phyloP scores from a whole-genome alignment of 2,329 filamentous ascomycete genomes.

The Amauroascus verrucosus region DNA sequence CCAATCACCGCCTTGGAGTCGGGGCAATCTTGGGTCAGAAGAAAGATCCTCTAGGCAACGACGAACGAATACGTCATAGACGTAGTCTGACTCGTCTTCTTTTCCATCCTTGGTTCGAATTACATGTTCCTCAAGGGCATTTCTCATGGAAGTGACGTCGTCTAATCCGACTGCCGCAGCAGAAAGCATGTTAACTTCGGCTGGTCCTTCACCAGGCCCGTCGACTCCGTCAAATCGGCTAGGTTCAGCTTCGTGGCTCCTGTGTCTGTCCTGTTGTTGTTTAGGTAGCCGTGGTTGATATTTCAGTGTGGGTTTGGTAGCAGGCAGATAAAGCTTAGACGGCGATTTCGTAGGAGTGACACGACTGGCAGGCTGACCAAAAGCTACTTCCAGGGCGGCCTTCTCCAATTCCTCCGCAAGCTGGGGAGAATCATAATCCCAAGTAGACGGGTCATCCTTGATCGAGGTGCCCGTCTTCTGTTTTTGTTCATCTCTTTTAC shows the following conservation, averaged over 20 bases:
- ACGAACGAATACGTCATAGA: constrained; percentile 53
- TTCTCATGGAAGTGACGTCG: constrained; percentile 2
- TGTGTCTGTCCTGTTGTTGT: constrained; percentile 1
- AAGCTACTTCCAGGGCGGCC: constrained; percentile 35
- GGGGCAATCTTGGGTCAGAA: constrained; percentile 8
- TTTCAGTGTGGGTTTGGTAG: constrained; percentile 26
- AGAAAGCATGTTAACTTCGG: neutral
- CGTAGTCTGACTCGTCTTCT: constrained; percentile 43
- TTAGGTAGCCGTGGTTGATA: constrained; percentile 29
- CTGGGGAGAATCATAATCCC: constrained; percentile 35
- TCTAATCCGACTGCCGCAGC: neutral
- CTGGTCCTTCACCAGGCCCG: neutral
- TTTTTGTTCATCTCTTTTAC: constrained; percentile 9
- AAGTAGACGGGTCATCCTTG: constrained; percentile 29
- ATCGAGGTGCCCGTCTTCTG: constrained; percentile 28
- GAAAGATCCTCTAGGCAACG: constrained; percentile 30
- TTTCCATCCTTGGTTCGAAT: constrained; percentile 8
- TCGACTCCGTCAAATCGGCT: neutral
- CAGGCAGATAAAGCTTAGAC: constrained; percentile 11
- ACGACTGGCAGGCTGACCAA: constrained; percentile 21
- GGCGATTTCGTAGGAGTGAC: constrained; percentile 10
- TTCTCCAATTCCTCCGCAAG: constrained; percentile 35
- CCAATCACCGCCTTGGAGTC: constrained; percentile 13
- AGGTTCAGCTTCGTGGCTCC: neutral
- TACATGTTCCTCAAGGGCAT: constrained; percentile 7